phyloP scores from a whole-genome alignment of 2,329 filamentous ascomycete genomes.

The Cyclaneusma minus region DNA sequence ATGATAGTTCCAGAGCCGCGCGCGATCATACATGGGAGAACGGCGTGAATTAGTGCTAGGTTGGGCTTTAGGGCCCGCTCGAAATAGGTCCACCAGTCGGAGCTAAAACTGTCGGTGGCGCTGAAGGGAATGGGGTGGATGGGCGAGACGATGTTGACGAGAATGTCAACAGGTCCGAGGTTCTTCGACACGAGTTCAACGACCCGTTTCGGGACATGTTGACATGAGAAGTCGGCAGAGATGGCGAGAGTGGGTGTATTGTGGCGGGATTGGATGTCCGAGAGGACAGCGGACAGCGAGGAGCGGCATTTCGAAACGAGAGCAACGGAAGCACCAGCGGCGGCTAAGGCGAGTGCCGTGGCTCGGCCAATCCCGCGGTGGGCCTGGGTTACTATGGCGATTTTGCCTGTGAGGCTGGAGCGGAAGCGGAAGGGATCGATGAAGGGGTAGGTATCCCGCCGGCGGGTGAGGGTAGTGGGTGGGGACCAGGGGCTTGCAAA shows the following conservation, averaged over 20 bases:
- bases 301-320: conserved; percentile 1
- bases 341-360: conserved; percentile 20
- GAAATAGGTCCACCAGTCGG: too few relatives aligned
- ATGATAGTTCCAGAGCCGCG: conserved; percentile 9
- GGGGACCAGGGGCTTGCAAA: too few relatives aligned
- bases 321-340: conserved; percentile 17
- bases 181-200: conserved; percentile 1
- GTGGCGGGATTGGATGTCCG: background rate
- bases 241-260: background rate
- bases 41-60: conserved; percentile 9
- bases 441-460: conserved; percentile 8
- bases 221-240: background rate
- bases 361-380: conserved; percentile 20
- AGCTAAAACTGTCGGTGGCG: too few relatives aligned
- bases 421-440: conserved; percentile 12
- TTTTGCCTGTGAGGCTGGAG: conserved; percentile 12
- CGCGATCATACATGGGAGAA: conserved; percentile 9
- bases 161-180: conserved; percentile 1
- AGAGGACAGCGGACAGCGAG: background rate
- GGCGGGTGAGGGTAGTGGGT: conserved; percentile 3
- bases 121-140: too few relatives aligned
- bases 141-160: conserved; percentile 1
- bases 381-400: conserved; percentile 21
- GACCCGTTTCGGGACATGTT: background rate
- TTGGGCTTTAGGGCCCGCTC: too few relatives aligned